Conservation (phyloP, 2,329 filamentous ascomycete species). For the Tolypocladium guangdongense region DNA sequence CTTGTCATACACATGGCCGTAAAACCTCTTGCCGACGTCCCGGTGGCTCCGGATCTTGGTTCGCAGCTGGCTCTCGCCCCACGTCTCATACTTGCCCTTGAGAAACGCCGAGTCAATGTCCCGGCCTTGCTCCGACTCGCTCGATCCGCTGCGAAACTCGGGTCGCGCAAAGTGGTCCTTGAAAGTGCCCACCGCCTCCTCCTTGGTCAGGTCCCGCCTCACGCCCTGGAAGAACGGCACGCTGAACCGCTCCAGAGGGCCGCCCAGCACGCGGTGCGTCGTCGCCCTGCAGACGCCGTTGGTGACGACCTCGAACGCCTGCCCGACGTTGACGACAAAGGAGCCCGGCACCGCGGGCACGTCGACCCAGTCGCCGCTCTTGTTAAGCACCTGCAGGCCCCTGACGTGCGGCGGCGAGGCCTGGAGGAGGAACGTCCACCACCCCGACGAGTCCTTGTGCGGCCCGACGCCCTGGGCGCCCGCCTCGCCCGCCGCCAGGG, state of each 20-base stretch:
- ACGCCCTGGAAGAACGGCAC: slow-evolving; percentile 41
- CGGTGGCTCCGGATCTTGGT: slow-evolving; percentile 43
- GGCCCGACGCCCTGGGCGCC: slow-evolving; percentile 44
- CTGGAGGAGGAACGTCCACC: slow-evolving; percentile 55
- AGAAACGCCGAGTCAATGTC: slow-evolving; percentile 22
- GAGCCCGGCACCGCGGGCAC: slow-evolving; percentile 35
- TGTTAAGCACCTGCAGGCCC: slow-evolving; percentile 40
- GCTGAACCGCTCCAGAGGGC: slow-evolving; percentile 25
- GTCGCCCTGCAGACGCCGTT: slow-evolving; percentile 43
- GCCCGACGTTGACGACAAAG: slow-evolving; percentile 48
- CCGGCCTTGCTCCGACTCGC: not conserved
- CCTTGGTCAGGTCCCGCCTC: slow-evolving; percentile 28
- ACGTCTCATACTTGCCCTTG: slow-evolving; percentile 38
- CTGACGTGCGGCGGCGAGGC: slow-evolving; percentile 32
- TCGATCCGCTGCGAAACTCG: not conserved
- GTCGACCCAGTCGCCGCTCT: slow-evolving; percentile 36
- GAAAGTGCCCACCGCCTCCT: not conserved
- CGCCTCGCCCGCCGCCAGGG: slow-evolving; percentile 10
- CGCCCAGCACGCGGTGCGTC: slow-evolving; percentile 30
- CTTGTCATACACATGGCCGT: slow-evolving; percentile 32
- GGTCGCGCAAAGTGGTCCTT: not conserved
- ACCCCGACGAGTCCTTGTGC: slow-evolving; percentile 48
- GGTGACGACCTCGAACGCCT: slow-evolving; percentile 47
- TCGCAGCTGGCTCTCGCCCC: slow-evolving; percentile 42
- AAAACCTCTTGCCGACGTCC: slow-evolving; percentile 35